Percentiles rank a stretch among this genome's conserved stretches.
Evolutionary conservation across 1,284 basidiomycete genomes (phyloP).

Genomic region (Sphaerobolus stellatus): DNA sequence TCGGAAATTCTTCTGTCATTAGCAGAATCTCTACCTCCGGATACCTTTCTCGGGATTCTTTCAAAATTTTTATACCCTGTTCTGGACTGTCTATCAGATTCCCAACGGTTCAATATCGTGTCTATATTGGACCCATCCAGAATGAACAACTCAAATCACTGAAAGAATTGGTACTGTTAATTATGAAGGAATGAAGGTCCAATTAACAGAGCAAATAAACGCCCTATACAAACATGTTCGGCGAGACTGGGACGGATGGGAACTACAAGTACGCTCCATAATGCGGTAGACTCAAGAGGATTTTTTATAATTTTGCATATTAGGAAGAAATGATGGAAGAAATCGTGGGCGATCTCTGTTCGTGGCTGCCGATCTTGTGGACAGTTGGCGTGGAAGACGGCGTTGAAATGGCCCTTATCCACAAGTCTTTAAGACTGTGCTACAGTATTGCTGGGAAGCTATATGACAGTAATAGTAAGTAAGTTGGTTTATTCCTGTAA

Average conservation of each 20-base stretch:
- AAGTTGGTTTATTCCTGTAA: not conserved
- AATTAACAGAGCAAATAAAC: not conserved
- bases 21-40: not conserved
- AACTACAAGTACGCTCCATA: not conserved
- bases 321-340: constrained; percentile 1
- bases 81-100: not conserved
- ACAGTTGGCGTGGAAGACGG: constrained; percentile 1
- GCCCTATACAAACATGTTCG: not conserved
- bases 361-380: constrained; percentile 1
- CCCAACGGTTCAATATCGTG: not conserved
- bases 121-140: not conserved
- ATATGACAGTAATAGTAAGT: not conserved
- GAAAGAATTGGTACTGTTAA: not conserved
- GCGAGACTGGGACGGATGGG: not conserved
- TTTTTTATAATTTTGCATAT: not conserved
- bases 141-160: not conserved
- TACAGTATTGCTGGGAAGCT: not conserved
- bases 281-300: not conserved
- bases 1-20: not conserved
- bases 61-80: not conserved
- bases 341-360: not conserved
- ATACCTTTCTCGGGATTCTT: not conserved
- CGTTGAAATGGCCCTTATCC: not conserved
- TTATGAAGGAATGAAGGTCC: not conserved
- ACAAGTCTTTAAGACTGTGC: not conserved